These are phyloP conservation scores for Pythium grandisporangium DNA, from an alignment of 352 stramenopile species.

Conservation along the genomic window DNA sequence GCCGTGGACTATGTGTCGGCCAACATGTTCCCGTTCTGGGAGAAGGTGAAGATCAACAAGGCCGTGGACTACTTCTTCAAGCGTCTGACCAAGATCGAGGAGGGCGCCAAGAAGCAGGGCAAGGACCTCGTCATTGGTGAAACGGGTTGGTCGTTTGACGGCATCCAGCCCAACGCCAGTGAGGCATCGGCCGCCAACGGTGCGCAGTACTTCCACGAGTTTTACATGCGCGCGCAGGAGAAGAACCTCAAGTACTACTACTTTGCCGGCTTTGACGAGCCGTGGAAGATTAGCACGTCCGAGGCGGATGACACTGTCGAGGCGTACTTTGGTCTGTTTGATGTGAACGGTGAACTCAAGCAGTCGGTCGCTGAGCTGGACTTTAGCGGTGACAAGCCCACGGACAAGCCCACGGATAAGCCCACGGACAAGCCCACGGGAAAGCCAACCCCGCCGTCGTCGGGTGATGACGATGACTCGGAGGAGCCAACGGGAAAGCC, in stretches of 20 bases:
- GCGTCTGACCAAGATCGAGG: conserved; percentile 23
- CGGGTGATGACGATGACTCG: neutral
- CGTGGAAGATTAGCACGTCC: conserved; percentile 35
- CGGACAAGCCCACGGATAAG: neutral
- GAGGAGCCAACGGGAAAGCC: neutral
- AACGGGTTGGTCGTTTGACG: conserved; percentile 48
- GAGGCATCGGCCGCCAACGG: conserved; percentile 25
- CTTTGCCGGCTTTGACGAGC: conserved; percentile 58
- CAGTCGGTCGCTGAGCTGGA: too few species aligned
- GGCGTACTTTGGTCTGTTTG: conserved; percentile 51
- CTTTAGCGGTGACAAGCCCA: conserved; percentile 20
- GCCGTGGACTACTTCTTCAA: conserved; percentile 28
- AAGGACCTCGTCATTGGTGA: conserved; percentile 53
- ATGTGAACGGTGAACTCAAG: conserved; percentile 34
- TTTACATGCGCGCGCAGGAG: conserved; percentile 30
- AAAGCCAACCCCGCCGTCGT: neutral
- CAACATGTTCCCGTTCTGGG: conserved; percentile 67
- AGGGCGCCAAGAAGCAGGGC: conserved; percentile 11
- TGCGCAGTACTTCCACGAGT: conserved; percentile 46
- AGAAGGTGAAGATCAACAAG: conserved; percentile 21
- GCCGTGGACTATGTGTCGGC: conserved; percentile 42
- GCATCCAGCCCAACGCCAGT: conserved; percentile 21
- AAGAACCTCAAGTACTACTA: conserved; percentile 49
- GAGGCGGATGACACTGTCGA: conserved; percentile 37
- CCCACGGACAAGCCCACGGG: neutral